These are phyloP conservation scores for Pachysandra terminalis DNA, from an alignment of 164 flowering plant genomes.

Conservation along the genomic window DNA sequence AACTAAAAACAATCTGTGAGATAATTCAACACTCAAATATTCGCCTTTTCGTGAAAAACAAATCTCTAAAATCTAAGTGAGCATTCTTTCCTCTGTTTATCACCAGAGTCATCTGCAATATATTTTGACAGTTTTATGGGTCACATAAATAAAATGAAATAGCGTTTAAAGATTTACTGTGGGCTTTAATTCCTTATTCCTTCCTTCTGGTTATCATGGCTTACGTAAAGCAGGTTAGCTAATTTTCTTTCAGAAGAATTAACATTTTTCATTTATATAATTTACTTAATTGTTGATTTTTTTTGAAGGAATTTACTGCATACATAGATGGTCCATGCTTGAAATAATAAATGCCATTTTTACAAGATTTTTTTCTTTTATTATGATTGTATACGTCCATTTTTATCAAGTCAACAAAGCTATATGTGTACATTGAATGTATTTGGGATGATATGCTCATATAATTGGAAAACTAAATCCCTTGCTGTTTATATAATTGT, in stretches of 20 bases:
- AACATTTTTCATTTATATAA: too few relatives aligned
- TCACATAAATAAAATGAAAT: background rate
- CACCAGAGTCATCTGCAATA: too few relatives aligned
- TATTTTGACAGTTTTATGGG: background rate
- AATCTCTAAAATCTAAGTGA: background rate
- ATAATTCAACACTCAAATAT: too few relatives aligned
- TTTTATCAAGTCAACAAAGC: background rate
- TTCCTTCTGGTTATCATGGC: too few relatives aligned
- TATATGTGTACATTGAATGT: background rate
- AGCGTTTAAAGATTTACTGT: background rate
- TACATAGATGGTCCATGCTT: background rate
- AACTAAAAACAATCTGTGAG: too few relatives aligned
- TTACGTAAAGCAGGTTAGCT: background rate
- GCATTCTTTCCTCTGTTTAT: background rate
- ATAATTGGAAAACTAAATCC: background rate
- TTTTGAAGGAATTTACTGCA: too few relatives aligned
- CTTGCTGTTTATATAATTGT: background rate
- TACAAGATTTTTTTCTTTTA: too few relatives aligned
- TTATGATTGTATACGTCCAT: too few relatives aligned
- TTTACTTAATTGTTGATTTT: too few relatives aligned
- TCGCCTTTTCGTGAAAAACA: background rate
- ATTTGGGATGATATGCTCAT: background rate
- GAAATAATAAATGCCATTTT: too few relatives aligned
- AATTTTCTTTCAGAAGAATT: background rate
- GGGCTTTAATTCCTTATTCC: background rate